Base-by-base conservation (phyloP, 2,329 filamentous ascomycete species). In the Trichoderma guizhouense region DNA sequence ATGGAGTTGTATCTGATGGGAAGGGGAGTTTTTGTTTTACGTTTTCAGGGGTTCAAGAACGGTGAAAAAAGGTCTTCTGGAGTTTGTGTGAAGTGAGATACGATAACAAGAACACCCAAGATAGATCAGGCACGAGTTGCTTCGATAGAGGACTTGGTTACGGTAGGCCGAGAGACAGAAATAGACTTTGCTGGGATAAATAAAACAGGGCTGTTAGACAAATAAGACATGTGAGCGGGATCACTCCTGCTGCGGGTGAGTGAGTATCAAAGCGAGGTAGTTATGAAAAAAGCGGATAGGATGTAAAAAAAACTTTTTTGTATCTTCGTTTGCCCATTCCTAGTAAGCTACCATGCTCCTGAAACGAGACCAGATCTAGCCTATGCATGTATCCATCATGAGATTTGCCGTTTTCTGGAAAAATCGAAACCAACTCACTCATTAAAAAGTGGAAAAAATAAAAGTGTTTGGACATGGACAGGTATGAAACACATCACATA, bases 301-400 rank as follows among this genome's bases (percentile, higher is more conserved):
- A 21, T 18, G 4, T n/a, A 12, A 34, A 51, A 30, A 51, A 39
- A 66, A 55, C 32, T 43, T 58, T 67, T 67, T 24, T 26, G 18
- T 58, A 53, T 47, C 26, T 62, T 69, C 55, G 15, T 69, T 60
- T 69, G 28, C 26, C 55, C 55, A 47, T 61, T 69, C 14, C 36
- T 11, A 61, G 51, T 30, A 68, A 69, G 66, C 66, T 60, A 51
- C 36, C 55, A 34, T 61, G 66, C 66, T 69, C 53, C 36, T 61
- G 55, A 69, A 69, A 69, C 21, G 55, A 61, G 66, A 51, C 58
- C 26, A 60, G 26, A 69, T 69, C 55, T 51, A 69, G 55, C 66
- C 66, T 26, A 68, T 34, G 39, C 26, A 61, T 51, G 43, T 21
- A 61, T 69, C 36, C 66, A 51, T 69, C 53, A 60, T 68, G 55